Evolutionary conservation across 1,284 basidiomycete genomes (phyloP).

Genomic region (Tremellales sp.): DNA sequence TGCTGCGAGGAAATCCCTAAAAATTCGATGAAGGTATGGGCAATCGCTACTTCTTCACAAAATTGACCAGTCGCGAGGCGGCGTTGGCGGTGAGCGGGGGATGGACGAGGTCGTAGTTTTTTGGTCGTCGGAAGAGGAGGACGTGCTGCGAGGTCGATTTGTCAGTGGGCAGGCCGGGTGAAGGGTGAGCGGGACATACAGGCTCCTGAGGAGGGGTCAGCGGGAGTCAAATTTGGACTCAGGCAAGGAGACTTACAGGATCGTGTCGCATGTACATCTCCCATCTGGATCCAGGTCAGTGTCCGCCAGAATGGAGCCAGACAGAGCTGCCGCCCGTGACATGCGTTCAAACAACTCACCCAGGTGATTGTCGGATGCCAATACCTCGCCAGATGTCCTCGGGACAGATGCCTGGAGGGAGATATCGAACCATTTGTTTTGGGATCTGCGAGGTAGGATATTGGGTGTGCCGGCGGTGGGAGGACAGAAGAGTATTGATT

Average conservation of each 20-base stretch:
- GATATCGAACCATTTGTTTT: slow-evolving; percentile 45
- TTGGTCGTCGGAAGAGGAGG: slow-evolving; percentile 46
- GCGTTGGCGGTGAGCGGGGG: slow-evolving; percentile 30
- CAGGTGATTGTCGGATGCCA: slow-evolving; percentile 48
- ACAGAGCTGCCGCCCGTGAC: background rate
- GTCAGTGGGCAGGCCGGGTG: background rate
- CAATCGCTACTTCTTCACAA: slow-evolving; percentile 21
- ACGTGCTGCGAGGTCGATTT: slow-evolving; percentile 28
- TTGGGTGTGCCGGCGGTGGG: too few relatives aligned
- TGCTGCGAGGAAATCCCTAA: too few relatives aligned
- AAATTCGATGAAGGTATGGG: too few relatives aligned
- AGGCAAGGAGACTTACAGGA: slow-evolving; percentile 31
- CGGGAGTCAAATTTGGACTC: background rate
- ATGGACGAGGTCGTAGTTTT: slow-evolving; percentile 40
- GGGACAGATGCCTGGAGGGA: slow-evolving; percentile 44
- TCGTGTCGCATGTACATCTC: slow-evolving; percentile 51
- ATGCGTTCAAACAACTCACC: slow-evolving; percentile 25
- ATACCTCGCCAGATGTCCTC: slow-evolving; percentile 49
- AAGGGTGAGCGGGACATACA: slow-evolving; percentile 13
- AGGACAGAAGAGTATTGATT: background rate
- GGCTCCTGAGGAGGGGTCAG: slow-evolving; percentile 31
- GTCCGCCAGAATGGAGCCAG: background rate
- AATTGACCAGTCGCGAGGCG: slow-evolving; percentile 26
- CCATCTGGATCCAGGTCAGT: slow-evolving; percentile 32
- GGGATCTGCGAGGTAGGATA: slow-evolving; percentile 36